phyloP scores from a whole-genome alignment of 257 asterid genomes.

The Petrea volubilis region DNA sequence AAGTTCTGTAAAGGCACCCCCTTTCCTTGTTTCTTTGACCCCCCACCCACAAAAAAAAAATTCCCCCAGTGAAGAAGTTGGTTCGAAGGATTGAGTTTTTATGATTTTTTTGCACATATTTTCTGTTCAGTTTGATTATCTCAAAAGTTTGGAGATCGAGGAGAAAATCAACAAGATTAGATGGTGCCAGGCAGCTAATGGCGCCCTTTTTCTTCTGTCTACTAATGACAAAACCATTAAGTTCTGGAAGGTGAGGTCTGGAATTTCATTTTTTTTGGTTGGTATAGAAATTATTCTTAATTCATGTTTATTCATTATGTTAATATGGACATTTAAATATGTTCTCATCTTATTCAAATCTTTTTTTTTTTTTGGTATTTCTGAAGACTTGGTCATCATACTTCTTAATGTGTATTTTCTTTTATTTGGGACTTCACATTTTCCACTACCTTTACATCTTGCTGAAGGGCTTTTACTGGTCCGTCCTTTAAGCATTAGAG shows the following conservation, averaged over 20 bases:
- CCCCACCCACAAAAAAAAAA: no score
- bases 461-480: neutral
- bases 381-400: conserved; percentile 15
- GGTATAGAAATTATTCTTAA: neutral
- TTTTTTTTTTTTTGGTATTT: neutral
- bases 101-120: conserved; percentile 23
- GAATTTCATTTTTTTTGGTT: conserved; percentile 4
- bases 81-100: conserved; percentile 21
- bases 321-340: neutral
- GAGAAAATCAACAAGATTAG: conserved; percentile 89
- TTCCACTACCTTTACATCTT: conserved; percentile 12
- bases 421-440: neutral
- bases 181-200: conserved; percentile 82
- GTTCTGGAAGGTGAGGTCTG: conserved; percentile 71
- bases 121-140: conserved; percentile 74
- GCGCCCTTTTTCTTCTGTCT: conserved; percentile 76
- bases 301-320: conserved; percentile 19
- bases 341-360: conserved; percentile 10
- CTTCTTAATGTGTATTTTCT: conserved; percentile 14
- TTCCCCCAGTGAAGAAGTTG: neutral
- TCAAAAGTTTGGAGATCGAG: conserved; percentile 84
- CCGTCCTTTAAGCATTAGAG: conserved; percentile 17
- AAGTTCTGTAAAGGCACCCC: conserved; percentile 19
- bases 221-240: conserved; percentile 86
- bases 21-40: neutral